Evolutionary conservation across 192 early-diverging fungal genomes (phyloP).

Genomic region (Spizellomyces sp.): DNA sequence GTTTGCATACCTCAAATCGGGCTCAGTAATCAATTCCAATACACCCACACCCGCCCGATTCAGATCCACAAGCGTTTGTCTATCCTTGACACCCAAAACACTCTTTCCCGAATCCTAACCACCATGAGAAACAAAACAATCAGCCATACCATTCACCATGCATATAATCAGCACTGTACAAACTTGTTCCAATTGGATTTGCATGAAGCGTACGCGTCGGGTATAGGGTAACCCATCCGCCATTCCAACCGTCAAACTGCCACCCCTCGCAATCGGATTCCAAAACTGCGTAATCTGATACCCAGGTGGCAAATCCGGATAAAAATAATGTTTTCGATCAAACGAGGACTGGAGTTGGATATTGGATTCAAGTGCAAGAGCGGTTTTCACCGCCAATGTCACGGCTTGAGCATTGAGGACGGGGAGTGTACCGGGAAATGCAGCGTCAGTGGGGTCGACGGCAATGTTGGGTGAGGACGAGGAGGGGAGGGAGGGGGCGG

Average conservation of each 20-base stretch:
- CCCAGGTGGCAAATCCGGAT: constrained; percentile 87
- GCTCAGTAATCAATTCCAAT: constrained; percentile 90
- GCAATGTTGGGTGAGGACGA: constrained; percentile 69
- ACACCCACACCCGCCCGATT: constrained; percentile 87
- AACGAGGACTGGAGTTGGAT: constrained; percentile 73
- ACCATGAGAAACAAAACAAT: too few species aligned
- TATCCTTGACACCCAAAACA: constrained; percentile 54
- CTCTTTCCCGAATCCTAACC: constrained; percentile 81
- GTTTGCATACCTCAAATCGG: constrained; percentile 63
- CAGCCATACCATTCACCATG: too few species aligned
- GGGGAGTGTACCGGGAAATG: constrained; percentile 85
- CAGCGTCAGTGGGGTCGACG: constrained; percentile 76
- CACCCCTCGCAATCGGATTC: constrained; percentile 77
- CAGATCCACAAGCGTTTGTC: constrained; percentile 71
- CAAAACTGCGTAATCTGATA: constrained; percentile 95
- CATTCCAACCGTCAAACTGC: constrained; percentile 56
- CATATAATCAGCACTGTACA: too few species aligned
- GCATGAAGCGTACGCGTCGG: constrained; percentile 68
- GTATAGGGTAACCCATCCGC: constrained; percentile 61
- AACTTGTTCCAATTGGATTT: constrained; percentile 87
- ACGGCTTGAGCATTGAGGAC: constrained; percentile 80
- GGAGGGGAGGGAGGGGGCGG: constrained; percentile 32
- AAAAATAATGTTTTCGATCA: constrained; percentile 97
- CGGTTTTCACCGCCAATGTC: constrained; percentile 69
- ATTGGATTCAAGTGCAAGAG: constrained; percentile 67